Evolutionary conservation across 139 green algal genomes (phyloP).

Genomic region (Tetraselmis chui): DNA sequence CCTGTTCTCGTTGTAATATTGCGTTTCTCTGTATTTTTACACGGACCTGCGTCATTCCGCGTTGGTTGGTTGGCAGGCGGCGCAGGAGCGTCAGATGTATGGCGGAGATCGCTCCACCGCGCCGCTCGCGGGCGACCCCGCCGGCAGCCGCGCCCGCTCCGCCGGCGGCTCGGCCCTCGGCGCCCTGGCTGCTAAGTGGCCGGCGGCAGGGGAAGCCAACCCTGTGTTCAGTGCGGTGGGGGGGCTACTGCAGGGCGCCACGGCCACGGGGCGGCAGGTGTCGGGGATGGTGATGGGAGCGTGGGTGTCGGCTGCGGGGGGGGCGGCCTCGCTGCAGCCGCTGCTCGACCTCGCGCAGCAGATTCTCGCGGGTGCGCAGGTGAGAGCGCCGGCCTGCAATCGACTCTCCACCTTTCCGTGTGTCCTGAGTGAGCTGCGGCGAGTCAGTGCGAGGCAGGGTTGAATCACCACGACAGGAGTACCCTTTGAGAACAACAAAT

Average conservation of each 20-base stretch:
- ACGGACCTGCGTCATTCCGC: too few relatives aligned
- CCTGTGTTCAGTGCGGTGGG: conserved; percentile 2
- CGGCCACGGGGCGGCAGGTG: conserved; percentile 2
- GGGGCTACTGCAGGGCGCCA: conserved; percentile 2
- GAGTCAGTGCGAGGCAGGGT: too few relatives aligned
- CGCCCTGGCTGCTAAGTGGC: neutral
- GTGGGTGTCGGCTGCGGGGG: conserved; percentile 3
- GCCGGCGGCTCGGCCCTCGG: neutral
- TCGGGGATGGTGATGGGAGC: conserved; percentile 12
- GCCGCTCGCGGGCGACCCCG: neutral
- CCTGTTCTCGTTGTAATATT: too few relatives aligned
- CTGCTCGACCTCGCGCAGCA: neutral
- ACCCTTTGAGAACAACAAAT: too few relatives aligned
- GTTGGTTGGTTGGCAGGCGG: neutral
- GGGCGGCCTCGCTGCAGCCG: neutral
- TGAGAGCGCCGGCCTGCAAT: too few relatives aligned
- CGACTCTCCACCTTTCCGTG: too few relatives aligned
- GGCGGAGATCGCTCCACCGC: neutral
- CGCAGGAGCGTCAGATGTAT: neutral
- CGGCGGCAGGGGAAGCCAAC: conserved; percentile 6
- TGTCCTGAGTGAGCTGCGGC: too few relatives aligned
- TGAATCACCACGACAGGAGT: too few relatives aligned
- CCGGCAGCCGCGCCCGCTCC: neutral
- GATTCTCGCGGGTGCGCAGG: neutral
- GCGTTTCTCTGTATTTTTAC: too few relatives aligned